Conservation (phyloP, 768 basidiomycete species). For the Paxillus involutus region DNA sequence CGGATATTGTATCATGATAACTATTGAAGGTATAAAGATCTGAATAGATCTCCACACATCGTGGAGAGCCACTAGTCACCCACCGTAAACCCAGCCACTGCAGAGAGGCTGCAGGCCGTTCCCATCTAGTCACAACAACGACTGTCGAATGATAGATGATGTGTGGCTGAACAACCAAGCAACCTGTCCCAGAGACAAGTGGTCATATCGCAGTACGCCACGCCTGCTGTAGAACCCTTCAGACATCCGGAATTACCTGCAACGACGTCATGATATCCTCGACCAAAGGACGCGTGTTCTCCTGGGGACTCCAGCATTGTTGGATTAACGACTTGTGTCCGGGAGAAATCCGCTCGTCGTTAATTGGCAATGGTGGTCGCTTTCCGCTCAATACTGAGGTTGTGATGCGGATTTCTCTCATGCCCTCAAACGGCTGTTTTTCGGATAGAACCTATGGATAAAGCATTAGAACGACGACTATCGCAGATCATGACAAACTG, state of each 20-base stretch:
- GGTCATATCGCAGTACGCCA: no score
- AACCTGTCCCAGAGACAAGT: no score
- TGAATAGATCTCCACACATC: no score
- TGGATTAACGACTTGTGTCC: conserved; percentile 10
- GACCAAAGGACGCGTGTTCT: conserved; percentile 17
- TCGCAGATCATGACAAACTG: neutral
- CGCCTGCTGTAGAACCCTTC: no score
- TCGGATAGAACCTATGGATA: conserved; percentile 18
- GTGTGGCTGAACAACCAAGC: no score
- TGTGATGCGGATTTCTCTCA: neutral
- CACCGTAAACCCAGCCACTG: no score
- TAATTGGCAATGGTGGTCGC: conserved; percentile 11
- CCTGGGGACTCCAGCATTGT: conserved; percentile 17
- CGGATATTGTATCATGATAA: no score
- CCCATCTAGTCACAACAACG: no score
- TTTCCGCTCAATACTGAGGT: conserved; percentile 3
- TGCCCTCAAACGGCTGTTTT: conserved; percentile 17
- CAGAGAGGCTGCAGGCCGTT: no score
- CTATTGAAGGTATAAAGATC: no score
- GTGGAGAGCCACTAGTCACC: no score
- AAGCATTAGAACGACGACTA: conserved; percentile 2
- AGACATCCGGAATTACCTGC: neutral
- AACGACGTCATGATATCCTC: conserved; percentile 7
- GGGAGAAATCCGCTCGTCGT: neutral
- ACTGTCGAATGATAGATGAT: no score